Conservation (phyloP, 2,329 filamentous ascomycete genomes). For the Paecilomyces formosus region DNA sequence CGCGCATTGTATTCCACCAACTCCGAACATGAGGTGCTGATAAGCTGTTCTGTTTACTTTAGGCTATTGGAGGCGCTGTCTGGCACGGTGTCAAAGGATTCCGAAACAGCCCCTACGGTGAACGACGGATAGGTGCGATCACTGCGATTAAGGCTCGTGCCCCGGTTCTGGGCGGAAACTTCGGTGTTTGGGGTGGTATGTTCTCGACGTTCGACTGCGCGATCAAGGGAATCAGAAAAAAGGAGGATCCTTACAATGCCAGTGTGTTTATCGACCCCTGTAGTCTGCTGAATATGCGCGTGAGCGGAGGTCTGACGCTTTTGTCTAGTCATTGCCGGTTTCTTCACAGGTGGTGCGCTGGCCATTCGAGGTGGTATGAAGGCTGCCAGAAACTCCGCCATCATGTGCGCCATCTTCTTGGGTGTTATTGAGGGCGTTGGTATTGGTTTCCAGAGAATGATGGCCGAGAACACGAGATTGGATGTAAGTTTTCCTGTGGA, state of each 20-base stretch:
- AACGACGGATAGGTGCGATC: slow-evolving; percentile 89
- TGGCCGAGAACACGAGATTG: slow-evolving; percentile 79
- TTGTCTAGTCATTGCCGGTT: slow-evolving; percentile 70
- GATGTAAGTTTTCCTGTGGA: slow-evolving; percentile 49
- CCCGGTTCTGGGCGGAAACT: slow-evolving; percentile 93
- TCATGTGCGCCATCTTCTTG: slow-evolving; percentile 88
- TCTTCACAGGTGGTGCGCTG: slow-evolving; percentile 89
- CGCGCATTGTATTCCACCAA: neutral
- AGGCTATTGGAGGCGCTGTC: slow-evolving; percentile 73
- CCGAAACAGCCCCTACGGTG: slow-evolving; percentile 82
- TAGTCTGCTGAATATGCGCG: neutral
- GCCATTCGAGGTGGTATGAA: slow-evolving; percentile 87
- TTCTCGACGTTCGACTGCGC: slow-evolving; percentile 97
- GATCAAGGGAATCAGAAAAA: slow-evolving; percentile 86
- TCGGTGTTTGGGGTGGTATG: slow-evolving; percentile 93
- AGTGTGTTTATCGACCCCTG: slow-evolving; percentile 40
- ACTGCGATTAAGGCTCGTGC: slow-evolving; percentile 97
- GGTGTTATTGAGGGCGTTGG: slow-evolving; percentile 97
- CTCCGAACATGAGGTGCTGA: slow-evolving; percentile 7
- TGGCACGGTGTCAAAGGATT: slow-evolving; percentile 98
- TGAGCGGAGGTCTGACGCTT: neutral
- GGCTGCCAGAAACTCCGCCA: slow-evolving; percentile 89
- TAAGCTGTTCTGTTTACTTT: slow-evolving; percentile 21
- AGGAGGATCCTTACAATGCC: slow-evolving; percentile 97
- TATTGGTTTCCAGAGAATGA: slow-evolving; percentile 91